Base-by-base conservation (phyloP, 768 basidiomycete species). In the Lactarius deliciosus region DNA sequence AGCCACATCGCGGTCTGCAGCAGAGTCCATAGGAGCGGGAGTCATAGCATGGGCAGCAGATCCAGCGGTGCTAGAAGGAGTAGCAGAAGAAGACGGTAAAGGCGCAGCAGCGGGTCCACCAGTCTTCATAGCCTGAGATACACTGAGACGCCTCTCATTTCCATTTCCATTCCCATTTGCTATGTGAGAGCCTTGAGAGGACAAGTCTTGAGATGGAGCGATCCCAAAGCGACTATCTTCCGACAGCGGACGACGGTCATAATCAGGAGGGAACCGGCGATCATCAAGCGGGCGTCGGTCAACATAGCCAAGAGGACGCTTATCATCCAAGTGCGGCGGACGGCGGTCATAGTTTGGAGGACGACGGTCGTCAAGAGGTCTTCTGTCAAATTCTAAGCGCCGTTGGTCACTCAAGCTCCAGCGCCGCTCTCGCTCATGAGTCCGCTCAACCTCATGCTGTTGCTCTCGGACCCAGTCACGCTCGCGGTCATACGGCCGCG, bases 331-430 rank as follows among this genome's bases (percentile, higher is more conserved):
- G 57, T 43, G 32, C 16, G 65, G 16, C 13, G 69, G 57, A 22
- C 64, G 59, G 45, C 68, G 64, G n/a, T 65, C 69, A 41, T 60
- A 63, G 66, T 43, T 41, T 15, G 60, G 47, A 32, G 80, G 80
- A 54, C 81, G 74, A 20, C 81, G 79, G 25, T 61, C 50, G 70
- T 78, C 67, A 73, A 76, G 72, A 74, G 77, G 64, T 75, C 79
- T 68, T 78, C 81, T 55, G 68, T 79, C 81, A 67, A 77, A 79
- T 22, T 76, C 78, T 72, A 73, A 76, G 57, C 76, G 76, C 66
- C 73, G 73, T 54, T 76, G 76, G 36, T 67, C 66, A 60, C 57
- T 66, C 50, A 66, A 60, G 28, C 79, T 79, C 47, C 77, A 73
- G 30, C 79, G 77, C 59, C 77, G 78, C 57, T 79, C 76, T 64